Evolutionary conservation across 2,329 filamentous ascomycete species (phyloP).

Genomic region (Trichophyton simii): DNA sequence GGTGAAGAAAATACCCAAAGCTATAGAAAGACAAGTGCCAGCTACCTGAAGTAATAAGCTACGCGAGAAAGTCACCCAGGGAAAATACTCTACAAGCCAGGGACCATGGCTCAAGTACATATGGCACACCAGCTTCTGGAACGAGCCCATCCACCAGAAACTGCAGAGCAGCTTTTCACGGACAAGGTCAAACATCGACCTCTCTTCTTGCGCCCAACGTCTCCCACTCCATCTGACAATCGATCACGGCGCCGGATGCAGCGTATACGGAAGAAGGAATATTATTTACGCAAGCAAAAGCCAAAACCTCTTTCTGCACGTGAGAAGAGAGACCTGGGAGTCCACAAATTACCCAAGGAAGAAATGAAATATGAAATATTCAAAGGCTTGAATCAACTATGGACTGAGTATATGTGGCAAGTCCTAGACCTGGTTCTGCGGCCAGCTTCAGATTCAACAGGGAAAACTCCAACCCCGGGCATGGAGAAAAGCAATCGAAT

Average conservation of each 20-base stretch:
- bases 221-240: conserved; percentile 48
- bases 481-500: conserved; percentile 25
- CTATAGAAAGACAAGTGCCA: background rate
- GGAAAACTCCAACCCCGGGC: conserved; percentile 11
- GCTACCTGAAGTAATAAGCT: background rate
- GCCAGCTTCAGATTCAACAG: conserved; percentile 23
- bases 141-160: conserved; percentile 66
- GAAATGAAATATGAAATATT: conserved; percentile 65
- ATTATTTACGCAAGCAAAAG: conserved; percentile 39
- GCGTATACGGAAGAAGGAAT: conserved; percentile 36
- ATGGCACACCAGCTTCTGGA: conserved; percentile 55
- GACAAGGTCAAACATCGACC: conserved; percentile 76
- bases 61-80: background rate
- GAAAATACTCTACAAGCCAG: background rate
- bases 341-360: conserved; percentile 61
- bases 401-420: conserved; percentile 75
- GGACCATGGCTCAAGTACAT: conserved; percentile 21
- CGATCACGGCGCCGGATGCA: conserved; percentile 41
- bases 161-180: conserved; percentile 57
- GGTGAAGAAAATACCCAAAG: no score
- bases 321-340: conserved; percentile 57
- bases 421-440: conserved; percentile 46
- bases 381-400: conserved; percentile 62
- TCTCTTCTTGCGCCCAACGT: conserved; percentile 64
- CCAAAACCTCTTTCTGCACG: conserved; percentile 63